phyloP scores from a whole-genome alignment of 2,329 filamentous ascomycete genomes.

The Capronia coronata region DNA sequence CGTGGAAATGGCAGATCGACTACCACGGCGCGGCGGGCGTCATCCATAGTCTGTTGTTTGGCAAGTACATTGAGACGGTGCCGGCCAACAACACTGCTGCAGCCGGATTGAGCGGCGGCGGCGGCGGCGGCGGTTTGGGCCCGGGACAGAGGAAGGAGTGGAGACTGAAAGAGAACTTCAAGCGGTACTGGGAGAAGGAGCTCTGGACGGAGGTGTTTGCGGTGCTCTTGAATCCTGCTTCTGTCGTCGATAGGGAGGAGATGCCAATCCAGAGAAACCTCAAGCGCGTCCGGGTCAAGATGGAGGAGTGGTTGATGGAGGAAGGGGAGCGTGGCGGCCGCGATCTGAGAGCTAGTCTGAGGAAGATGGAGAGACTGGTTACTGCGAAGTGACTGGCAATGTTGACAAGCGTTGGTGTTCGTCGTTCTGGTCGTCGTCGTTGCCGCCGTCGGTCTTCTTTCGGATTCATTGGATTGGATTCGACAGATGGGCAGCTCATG shows the following conservation, averaged over 20 bases:
- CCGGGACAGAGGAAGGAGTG: slow-evolving; percentile 56
- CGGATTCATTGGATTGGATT: too few relatives aligned
- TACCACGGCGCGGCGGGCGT: slow-evolving; percentile 88
- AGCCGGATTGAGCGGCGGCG: too few relatives aligned
- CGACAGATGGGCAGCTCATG: too few relatives aligned
- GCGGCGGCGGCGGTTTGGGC: slow-evolving; percentile 17
- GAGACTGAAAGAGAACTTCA: slow-evolving; percentile 72
- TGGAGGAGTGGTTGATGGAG: slow-evolving; percentile 27
- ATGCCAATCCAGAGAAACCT: slow-evolving; percentile 58
- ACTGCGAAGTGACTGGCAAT: neutral
- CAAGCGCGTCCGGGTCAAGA: slow-evolving; percentile 18
- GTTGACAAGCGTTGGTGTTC: neutral
- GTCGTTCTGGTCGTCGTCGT: too few relatives aligned
- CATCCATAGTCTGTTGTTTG: slow-evolving; percentile 83
- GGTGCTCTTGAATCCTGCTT: slow-evolving; percentile 69
- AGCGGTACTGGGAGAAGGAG: slow-evolving; percentile 94
- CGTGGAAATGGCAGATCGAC: slow-evolving; percentile 97
- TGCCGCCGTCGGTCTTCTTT: too few relatives aligned
- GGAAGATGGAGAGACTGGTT: slow-evolving; percentile 26
- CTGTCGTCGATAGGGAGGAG: slow-evolving; percentile 56
- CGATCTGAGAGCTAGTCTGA: slow-evolving; percentile 24
- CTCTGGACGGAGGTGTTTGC: slow-evolving; percentile 82
- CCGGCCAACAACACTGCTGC: slow-evolving; percentile 5
- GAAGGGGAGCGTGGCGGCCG: slow-evolving; percentile 27
- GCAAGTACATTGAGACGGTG: slow-evolving; percentile 83